A percentile compares a stretch with the other conserved stretches of the same genome.
phyloP scores from a whole-genome alignment of 202 grass and related monocot genomes.

The Schoenoplectus tabernaemontani region DNA sequence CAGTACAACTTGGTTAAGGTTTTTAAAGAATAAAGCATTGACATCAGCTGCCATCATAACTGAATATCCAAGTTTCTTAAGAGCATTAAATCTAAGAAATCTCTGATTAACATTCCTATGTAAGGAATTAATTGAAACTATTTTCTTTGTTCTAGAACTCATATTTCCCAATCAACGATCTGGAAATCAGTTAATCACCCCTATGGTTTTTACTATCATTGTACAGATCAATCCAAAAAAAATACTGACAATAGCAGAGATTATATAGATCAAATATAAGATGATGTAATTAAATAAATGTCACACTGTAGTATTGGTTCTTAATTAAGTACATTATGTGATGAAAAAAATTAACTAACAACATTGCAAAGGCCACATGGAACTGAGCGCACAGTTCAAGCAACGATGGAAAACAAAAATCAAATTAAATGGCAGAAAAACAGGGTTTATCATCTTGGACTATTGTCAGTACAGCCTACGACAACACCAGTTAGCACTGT shows the following conservation, averaged over 20 bases:
- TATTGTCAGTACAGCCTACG: conserved; percentile 13
- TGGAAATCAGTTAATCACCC: neutral
- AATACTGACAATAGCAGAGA: neutral
- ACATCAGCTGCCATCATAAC: neutral
- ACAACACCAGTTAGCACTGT: neutral
- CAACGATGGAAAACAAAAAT: neutral
- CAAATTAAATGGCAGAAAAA: neutral
- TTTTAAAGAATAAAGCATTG: too few relatives aligned
- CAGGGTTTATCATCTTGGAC: neutral
- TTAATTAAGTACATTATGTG: neutral
- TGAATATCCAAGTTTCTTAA: neutral
- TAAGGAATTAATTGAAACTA: neutral
- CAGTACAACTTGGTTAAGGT: neutral
- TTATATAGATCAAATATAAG: neutral
- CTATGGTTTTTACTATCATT: neutral
- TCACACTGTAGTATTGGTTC: neutral
- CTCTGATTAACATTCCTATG: neutral
- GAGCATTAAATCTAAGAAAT: neutral
- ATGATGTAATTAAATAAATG: neutral
- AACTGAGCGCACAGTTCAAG: conserved; percentile 23
- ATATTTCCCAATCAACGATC: neutral
- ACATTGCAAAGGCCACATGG: neutral
- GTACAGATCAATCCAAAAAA: neutral
- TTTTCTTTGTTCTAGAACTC: neutral
- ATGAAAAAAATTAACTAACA: neutral